phyloP scores from a whole-genome alignment of 371 early-diverging fungal species.

The Mortierella sp. region DNA sequence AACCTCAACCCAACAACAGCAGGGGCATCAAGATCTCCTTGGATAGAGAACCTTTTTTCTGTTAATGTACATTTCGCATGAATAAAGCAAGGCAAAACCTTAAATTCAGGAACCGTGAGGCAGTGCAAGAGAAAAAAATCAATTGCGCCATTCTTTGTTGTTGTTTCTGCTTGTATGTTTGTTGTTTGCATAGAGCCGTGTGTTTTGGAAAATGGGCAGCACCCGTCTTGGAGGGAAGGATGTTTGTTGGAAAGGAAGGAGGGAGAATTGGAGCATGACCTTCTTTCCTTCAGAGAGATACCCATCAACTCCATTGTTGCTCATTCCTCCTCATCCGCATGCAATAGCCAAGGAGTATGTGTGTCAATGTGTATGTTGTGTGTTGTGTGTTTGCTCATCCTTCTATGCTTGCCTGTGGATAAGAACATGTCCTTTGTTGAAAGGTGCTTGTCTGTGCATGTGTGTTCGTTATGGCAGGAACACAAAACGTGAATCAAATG shows the following conservation, averaged over 20 bases:
- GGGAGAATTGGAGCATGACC: too few relatives aligned
- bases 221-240: too few relatives aligned
- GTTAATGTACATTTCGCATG: neutral
- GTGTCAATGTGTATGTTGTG: too few relatives aligned
- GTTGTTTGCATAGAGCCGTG: neutral
- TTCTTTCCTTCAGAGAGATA: too few relatives aligned
- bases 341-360: too few relatives aligned
- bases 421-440: too few relatives aligned
- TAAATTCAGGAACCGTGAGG: neutral
- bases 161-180: neutral
- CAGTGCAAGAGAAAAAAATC: slow-evolving; percentile 1
- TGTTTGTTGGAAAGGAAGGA: too few relatives aligned
- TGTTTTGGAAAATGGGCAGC: too few relatives aligned
- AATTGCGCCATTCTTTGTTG: neutral
- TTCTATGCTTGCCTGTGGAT: too few relatives aligned
- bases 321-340: too few relatives aligned
- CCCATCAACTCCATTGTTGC: too few relatives aligned
- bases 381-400: neutral
- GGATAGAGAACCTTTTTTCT: neutral
- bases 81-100: neutral
- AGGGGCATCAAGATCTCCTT: neutral
- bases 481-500: slow-evolving; percentile 9
- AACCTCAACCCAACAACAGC: neutral
- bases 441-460: neutral
- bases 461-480: neutral